These are phyloP conservation scores for Suillus placidus DNA, from an alignment of 768 basidiomycete genomes.

Conservation along the genomic window DNA sequence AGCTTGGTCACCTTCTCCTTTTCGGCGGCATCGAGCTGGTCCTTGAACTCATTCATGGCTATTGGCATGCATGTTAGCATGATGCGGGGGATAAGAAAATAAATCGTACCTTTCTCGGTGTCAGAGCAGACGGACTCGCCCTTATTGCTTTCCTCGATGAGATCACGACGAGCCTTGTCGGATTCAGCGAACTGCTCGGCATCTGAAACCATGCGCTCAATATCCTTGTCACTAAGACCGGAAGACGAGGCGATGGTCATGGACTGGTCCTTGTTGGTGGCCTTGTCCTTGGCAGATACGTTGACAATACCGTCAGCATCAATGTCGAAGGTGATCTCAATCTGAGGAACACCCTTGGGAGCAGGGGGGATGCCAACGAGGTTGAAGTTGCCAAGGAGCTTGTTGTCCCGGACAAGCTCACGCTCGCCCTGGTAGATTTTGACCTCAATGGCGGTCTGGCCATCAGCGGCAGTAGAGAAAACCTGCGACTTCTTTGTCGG, in stretches of 20 bases:
- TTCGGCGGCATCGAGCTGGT: slow-evolving; percentile 90
- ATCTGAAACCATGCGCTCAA: slow-evolving; percentile 95
- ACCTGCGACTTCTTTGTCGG: slow-evolving; percentile 99
- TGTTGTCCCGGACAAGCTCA: slow-evolving; percentile 98
- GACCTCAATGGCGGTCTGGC: slow-evolving; percentile 99
- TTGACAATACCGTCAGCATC: slow-evolving; percentile 99
- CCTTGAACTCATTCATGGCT: slow-evolving; percentile 98
- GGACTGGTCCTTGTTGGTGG: slow-evolving; percentile 86
- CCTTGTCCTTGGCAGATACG: slow-evolving; percentile 94
- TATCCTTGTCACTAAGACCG: slow-evolving; percentile 94
- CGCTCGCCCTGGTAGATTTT: slow-evolving; percentile 99
- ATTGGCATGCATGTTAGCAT: slow-evolving; percentile 13
- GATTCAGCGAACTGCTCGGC: slow-evolving; percentile 92
- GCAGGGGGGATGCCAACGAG: slow-evolving; percentile 94
- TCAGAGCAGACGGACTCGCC: slow-evolving; percentile 93
- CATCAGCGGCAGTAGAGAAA: slow-evolving; percentile 98
- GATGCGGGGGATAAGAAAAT: background rate
- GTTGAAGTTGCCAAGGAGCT: slow-evolving; percentile 98
- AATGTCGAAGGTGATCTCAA: slow-evolving; percentile 93
- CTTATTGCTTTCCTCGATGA: slow-evolving; percentile 97
- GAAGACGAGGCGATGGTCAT: slow-evolving; percentile 99
- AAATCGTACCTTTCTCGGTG: slow-evolving; percentile 84
- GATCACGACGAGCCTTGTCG: slow-evolving; percentile 82
- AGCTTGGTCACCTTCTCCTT: slow-evolving; percentile 93
- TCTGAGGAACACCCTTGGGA: slow-evolving; percentile 75